Evolutionary conservation across 768 basidiomycete genomes (phyloP).

Genomic region (Phlebiopsis gigantea): DNA sequence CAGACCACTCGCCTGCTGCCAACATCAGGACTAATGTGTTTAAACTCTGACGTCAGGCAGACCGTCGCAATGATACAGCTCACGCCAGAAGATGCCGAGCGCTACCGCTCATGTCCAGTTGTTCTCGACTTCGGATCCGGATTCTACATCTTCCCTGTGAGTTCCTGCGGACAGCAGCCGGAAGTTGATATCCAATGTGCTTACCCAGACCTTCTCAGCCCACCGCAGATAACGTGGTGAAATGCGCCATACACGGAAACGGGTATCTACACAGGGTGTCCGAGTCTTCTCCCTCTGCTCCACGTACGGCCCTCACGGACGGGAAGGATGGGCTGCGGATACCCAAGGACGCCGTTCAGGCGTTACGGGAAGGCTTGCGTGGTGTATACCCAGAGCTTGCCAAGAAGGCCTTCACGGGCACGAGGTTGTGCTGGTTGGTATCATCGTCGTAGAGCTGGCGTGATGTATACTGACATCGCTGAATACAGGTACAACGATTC

Average conservation of each 20-base stretch:
- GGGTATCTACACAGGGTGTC: conserved; percentile 54
- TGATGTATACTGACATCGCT: neutral
- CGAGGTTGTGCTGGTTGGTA: conserved; percentile 84
- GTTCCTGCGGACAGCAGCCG: neutral
- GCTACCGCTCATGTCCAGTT: conserved; percentile 61
- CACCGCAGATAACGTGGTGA: conserved; percentile 62
- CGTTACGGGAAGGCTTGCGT: conserved; percentile 47
- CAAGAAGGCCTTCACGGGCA: conserved; percentile 61
- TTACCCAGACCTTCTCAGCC: conserved; percentile 40
- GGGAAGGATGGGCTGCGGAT: conserved; percentile 54
- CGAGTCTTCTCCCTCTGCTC: conserved; percentile 55
- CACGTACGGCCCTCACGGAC: conserved; percentile 67
- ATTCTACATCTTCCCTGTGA: conserved; percentile 81
- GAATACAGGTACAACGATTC: conserved; percentile 81
- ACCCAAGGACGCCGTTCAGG: conserved; percentile 47
- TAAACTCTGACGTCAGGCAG: conserved; percentile 46
- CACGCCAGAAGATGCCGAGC: conserved; percentile 57
- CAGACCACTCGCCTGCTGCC: neutral
- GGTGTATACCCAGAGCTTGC: conserved; percentile 75
- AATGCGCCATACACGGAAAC: conserved; percentile 69
- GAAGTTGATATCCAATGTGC: neutral
- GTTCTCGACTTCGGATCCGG: conserved; percentile 68
- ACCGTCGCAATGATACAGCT: conserved; percentile 74
- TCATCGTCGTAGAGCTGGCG: neutral
- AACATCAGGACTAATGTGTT: neutral